These are phyloP conservation scores for Coemansia sp. DNA, from an alignment of 192 early-diverging fungal genomes.

Conservation along the genomic window DNA sequence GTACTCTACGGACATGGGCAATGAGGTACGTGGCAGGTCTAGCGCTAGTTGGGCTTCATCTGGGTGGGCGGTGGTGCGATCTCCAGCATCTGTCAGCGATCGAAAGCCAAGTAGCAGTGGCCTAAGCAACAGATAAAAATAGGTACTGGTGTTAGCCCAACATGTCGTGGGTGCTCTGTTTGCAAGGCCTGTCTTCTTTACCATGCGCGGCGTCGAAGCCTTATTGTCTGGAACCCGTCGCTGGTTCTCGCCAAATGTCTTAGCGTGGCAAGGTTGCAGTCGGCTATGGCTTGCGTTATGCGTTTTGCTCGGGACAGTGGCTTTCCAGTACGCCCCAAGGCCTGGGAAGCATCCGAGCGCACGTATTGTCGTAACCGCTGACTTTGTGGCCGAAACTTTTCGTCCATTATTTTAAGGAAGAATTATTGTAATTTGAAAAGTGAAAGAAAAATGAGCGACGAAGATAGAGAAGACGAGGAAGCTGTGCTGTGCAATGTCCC, in stretches of 20 bases:
- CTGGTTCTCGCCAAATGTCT: constrained; percentile 39
- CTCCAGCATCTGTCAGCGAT: constrained; percentile 20
- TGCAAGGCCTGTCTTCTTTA: not conserved
- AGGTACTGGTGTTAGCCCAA: not conserved
- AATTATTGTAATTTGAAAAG: not conserved
- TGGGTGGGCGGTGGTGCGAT: constrained; percentile 15
- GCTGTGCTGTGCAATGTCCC: not conserved
- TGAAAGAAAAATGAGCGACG: not conserved
- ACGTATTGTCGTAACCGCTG: not conserved
- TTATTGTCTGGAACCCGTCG: constrained; percentile 29
- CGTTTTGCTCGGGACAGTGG: constrained; percentile 20
- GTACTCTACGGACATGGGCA: constrained; percentile 30
- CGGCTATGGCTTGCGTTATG: constrained; percentile 39
- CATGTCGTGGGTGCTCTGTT: not conserved
- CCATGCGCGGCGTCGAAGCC: constrained; percentile 42
- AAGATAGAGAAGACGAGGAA: not conserved
- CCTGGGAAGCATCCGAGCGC: not conserved
- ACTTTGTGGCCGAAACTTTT: not conserved
- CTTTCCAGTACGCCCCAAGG: not conserved
- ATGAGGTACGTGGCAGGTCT: constrained; percentile 28
- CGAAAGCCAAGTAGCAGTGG: constrained; percentile 48
- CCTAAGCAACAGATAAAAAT: constrained; percentile 9
- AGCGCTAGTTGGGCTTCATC: constrained; percentile 48
- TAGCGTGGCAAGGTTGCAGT: constrained; percentile 37
- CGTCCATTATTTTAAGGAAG: not conserved